Percentiles rank a stretch among this genome's conserved stretches.
Evolutionary conservation across 306 rosid genomes (phyloP).

Genomic region (Cucurbita ficifolia): DNA sequence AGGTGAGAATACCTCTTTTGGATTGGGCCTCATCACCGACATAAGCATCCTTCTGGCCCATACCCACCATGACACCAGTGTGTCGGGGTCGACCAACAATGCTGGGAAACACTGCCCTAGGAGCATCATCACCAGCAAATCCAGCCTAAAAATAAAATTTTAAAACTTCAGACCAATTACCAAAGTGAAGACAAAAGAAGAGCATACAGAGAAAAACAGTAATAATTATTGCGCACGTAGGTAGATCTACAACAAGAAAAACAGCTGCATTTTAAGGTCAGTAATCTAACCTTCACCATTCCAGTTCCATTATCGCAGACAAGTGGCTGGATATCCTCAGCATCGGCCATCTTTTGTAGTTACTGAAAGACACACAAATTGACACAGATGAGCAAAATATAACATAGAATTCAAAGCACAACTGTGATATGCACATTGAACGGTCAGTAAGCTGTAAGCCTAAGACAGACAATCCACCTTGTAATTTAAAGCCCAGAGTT

Average conservation of each 20-base stretch:
- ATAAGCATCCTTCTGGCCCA: too few species aligned
- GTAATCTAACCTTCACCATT: constrained; percentile 72
- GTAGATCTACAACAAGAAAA: background rate
- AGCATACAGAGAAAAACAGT: background rate
- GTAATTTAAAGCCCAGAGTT: background rate
- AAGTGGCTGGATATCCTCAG: constrained; percentile 93
- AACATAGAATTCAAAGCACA: background rate
- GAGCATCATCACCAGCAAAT: constrained; percentile 98
- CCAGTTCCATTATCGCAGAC: constrained; percentile 98
- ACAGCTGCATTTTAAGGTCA: background rate
- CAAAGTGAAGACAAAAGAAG: background rate
- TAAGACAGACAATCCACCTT: background rate
- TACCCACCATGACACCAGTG: too few species aligned
- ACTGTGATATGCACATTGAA: background rate
- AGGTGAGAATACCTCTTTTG: too few species aligned
- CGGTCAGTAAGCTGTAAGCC: background rate
- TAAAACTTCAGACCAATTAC: background rate
- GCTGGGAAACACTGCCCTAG: constrained; percentile 93
- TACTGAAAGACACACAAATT: background rate
- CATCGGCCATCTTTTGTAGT: constrained; percentile 67
- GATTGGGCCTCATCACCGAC: too few species aligned
- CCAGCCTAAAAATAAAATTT: constrained; percentile 41
- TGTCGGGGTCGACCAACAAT: constrained; percentile 7
- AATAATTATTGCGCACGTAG: background rate
- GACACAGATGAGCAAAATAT: background rate